Evolutionary conservation across 176 grass and related monocot genomes (phyloP).

Genomic region (Aegilops tauschii): DNA sequence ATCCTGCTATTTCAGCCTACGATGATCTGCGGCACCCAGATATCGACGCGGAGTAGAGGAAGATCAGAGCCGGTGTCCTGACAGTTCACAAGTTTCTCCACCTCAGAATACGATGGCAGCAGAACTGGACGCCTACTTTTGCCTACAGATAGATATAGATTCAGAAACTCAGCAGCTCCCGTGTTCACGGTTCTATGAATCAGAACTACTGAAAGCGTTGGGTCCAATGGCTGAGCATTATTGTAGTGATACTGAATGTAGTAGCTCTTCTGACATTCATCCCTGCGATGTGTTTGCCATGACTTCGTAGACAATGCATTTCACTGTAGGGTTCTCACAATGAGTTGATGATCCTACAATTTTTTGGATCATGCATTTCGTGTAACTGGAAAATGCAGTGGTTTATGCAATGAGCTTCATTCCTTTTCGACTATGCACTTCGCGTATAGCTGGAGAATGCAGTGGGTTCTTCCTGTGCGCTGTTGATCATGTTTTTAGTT

Average conservation of each 20-base stretch:
- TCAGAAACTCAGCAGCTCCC: no score
- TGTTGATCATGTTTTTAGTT: not conserved
- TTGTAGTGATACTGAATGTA: no score
- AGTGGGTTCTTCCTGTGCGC: not conserved
- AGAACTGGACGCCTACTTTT: no score
- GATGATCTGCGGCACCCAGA: not conserved
- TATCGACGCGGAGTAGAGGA: not conserved
- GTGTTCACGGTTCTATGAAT: no score
- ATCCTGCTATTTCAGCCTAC: not conserved
- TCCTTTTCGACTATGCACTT: not conserved
- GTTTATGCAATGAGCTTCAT: not conserved
- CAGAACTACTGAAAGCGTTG: no score
- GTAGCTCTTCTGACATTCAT: not conserved
- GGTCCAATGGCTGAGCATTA: no score
- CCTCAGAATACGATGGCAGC: no score
- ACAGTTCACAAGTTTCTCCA: no score
- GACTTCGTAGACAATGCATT: not conserved
- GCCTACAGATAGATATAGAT: no score
- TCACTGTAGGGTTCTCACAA: not conserved
- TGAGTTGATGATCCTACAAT: not conserved
- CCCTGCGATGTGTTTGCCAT: not conserved
- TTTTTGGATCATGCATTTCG: no score
- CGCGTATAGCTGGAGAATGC: not conserved
- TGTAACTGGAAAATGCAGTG: no score
- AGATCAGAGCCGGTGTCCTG: not conserved